Evolutionary conservation across 2,329 filamentous ascomycete species (phyloP).

Genomic region (Nemania bipapillata): DNA sequence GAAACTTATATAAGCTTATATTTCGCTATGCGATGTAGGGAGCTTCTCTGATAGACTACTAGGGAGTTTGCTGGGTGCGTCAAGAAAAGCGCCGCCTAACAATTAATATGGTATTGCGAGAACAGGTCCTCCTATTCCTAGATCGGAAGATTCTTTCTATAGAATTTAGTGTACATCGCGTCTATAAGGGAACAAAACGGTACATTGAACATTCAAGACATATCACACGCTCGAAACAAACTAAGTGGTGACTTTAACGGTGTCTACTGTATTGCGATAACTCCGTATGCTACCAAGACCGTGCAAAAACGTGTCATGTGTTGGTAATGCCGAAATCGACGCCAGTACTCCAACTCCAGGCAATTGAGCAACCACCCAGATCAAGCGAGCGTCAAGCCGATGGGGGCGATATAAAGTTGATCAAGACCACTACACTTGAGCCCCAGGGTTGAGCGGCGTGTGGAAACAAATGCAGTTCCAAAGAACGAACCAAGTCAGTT

Average conservation of each 20-base stretch:
- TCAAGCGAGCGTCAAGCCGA: constrained; percentile 36
- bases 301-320: constrained; percentile 38
- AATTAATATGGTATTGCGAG: constrained; percentile 10
- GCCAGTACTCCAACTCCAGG: constrained; percentile 46
- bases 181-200: not conserved
- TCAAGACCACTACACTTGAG: constrained; percentile 3
- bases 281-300: constrained; percentile 37
- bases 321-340: constrained; percentile 43
- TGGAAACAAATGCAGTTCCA: constrained; percentile 11
- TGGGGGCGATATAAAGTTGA: constrained; percentile 6
- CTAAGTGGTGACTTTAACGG: constrained; percentile 8
- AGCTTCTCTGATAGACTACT: not conserved
- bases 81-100: not conserved
- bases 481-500: constrained; percentile 25
- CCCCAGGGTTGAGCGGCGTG: constrained; percentile 1
- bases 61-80: not conserved
- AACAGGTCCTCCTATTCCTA: not conserved
- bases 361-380: constrained; percentile 37
- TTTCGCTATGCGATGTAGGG: not conserved
- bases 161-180: not conserved
- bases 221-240: constrained; percentile 5
- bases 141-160: not conserved
- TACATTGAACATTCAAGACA: not conserved
- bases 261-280: constrained; percentile 43
- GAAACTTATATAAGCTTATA: not conserved